Percentiles rank a stretch among this genome's conserved stretches.
Evolutionary conservation across 768 basidiomycete species (phyloP).

Genomic region (Podaxis rugospora): DNA sequence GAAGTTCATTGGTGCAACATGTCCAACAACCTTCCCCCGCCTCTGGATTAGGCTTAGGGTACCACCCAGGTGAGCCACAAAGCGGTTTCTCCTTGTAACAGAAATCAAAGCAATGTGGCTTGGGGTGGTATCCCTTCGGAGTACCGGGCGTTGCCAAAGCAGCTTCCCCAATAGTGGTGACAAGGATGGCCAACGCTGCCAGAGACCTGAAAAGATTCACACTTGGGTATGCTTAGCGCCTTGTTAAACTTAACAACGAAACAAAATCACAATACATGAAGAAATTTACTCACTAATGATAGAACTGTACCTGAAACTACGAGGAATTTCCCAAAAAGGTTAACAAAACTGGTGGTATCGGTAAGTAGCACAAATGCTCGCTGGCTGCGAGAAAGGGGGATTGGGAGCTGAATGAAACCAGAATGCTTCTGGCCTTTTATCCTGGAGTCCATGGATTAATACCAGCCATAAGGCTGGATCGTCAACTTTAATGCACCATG

Average conservation of each 20-base stretch:
- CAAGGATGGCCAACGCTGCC: neutral
- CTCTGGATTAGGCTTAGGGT: neutral
- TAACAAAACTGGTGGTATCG: neutral
- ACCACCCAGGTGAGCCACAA: neutral
- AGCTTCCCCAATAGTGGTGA: neutral
- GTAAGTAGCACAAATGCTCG: neutral
- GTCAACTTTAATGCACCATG: too few relatives aligned
- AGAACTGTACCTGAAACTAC: too few relatives aligned
- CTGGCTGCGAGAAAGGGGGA: neutral
- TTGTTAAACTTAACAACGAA: too few relatives aligned
- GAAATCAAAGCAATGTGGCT: neutral
- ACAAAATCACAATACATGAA: too few relatives aligned
- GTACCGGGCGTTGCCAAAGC: neutral
- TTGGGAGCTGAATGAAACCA: neutral
- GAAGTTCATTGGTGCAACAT: neutral
- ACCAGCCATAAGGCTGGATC: too few relatives aligned
- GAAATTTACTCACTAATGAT: neutral
- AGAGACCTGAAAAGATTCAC: neutral
- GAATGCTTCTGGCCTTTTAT: neutral
- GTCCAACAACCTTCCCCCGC: neutral
- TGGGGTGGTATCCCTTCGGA: neutral
- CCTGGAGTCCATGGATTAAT: too few relatives aligned
- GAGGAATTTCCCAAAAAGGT: neutral
- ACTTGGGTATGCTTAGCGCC: neutral
- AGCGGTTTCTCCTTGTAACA: neutral